phyloP scores from a whole-genome alignment of 202 grass and related monocot species.

The Setaria viridis region DNA sequence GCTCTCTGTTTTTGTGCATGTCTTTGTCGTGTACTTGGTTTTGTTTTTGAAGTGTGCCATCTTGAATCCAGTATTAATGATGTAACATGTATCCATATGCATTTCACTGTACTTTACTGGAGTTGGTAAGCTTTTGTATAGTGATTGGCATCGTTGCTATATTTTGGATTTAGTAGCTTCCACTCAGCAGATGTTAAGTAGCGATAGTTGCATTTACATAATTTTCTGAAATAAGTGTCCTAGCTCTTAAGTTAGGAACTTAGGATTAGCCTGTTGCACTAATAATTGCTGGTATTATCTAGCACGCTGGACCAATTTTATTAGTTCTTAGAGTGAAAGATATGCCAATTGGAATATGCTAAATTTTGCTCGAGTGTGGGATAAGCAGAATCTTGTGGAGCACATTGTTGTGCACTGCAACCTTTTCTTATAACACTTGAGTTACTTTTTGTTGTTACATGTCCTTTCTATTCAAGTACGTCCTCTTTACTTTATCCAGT shows the following conservation, averaged over 20 bases:
- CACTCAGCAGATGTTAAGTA: neutral
- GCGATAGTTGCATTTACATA: neutral
- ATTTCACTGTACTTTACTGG: neutral
- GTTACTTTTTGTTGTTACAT: neutral
- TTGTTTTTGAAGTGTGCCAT: neutral
- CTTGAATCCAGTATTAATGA: neutral
- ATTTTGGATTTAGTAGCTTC: neutral
- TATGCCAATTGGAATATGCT: neutral
- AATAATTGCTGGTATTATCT: neutral
- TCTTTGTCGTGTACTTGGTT: neutral
- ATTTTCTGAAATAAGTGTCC: neutral
- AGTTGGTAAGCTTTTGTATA: neutral
- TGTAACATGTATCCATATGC: neutral
- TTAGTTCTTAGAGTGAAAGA: neutral
- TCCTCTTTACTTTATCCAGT: neutral
- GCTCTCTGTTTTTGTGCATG: neutral
- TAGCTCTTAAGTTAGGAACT: neutral
- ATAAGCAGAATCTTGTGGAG: neutral
- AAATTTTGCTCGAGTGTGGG: neutral
- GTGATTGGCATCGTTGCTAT: neutral
- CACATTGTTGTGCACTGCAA: neutral
- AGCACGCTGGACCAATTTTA: conserved; percentile 5
- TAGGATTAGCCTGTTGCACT: neutral
- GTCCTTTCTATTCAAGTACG: neutral
- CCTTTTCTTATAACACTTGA: neutral